phyloP scores from a whole-genome alignment of 2,329 filamentous ascomycete genomes.

The Dothistroma septosporum region DNA sequence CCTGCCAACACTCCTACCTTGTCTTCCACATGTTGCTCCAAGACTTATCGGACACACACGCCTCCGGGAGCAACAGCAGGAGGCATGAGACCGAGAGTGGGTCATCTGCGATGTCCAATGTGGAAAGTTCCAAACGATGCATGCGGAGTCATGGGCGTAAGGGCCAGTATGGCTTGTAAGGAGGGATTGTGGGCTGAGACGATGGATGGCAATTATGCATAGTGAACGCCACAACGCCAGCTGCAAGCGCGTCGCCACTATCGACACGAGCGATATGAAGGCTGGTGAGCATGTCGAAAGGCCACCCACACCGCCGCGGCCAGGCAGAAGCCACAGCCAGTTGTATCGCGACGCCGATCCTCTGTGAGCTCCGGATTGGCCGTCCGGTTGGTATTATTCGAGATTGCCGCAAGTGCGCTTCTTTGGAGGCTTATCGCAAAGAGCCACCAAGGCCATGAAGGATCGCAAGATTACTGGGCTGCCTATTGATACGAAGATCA shows the following conservation, averaged over 20 bases:
- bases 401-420: too few relatives aligned
- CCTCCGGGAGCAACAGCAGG: not conserved
- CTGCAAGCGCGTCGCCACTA: not conserved
- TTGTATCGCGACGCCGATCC: not conserved
- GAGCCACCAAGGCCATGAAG: too few relatives aligned
- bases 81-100: not conserved
- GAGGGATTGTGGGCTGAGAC: not conserved
- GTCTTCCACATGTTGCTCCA: slow-evolving; percentile 19
- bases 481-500: too few relatives aligned
- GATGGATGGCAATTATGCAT: not conserved
- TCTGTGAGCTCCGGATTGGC: not conserved
- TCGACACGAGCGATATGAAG: not conserved
- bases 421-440: too few relatives aligned
- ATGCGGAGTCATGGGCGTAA: not conserved
- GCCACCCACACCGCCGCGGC: too few relatives aligned
- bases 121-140: not conserved
- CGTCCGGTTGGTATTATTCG: not conserved
- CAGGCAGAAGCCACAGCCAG: not conserved
- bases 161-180: not conserved
- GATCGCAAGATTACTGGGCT: too few relatives aligned
- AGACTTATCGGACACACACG: slow-evolving; percentile 8
- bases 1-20: slow-evolving; percentile 16
- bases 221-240: not conserved
- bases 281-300: not conserved
- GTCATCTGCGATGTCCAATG: not conserved